These are phyloP conservation scores for Phanerochaete carnosa DNA, from an alignment of 768 basidiomycete genomes.

Conservation along the genomic window DNA sequence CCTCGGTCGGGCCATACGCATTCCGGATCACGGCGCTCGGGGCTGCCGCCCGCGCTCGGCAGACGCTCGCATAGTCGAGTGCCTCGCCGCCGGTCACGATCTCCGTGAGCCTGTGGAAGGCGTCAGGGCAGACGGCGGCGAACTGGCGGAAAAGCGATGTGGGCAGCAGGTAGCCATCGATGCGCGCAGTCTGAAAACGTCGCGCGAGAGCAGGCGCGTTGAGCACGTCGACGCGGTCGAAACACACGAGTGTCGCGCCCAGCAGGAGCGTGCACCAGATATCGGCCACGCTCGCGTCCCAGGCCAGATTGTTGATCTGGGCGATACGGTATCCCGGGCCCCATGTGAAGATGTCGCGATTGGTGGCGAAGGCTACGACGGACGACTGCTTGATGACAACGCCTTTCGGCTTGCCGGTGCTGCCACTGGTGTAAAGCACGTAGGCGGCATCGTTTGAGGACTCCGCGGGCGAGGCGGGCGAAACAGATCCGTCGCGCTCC, in stretches of 20 bases:
- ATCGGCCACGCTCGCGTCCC: background rate
- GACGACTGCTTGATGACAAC: background rate
- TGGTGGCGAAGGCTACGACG: background rate
- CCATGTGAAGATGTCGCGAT: background rate
- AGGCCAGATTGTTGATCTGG: background rate
- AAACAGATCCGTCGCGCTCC: background rate
- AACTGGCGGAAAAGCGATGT: background rate
- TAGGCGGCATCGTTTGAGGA: background rate
- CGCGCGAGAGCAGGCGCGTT: background rate
- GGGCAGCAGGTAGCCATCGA: background rate
- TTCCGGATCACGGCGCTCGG: background rate
- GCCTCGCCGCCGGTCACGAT: background rate
- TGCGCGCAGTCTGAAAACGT: background rate
- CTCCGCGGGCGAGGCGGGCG: background rate
- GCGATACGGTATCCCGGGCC: background rate
- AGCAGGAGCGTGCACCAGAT: background rate
- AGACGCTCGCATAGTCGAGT: background rate
- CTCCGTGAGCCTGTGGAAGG: background rate
- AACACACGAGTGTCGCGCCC: background rate
- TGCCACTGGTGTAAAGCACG: background rate
- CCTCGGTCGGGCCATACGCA: background rate
- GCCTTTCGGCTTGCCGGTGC: background rate
- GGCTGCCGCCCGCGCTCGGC: background rate
- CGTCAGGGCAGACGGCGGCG: background rate
- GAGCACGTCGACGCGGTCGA: background rate